Evolutionary conservation across 768 basidiomycete species (phyloP), one percentile per base, ranked within the genome.

Genomic region (Tricholoma sp.): DNA sequence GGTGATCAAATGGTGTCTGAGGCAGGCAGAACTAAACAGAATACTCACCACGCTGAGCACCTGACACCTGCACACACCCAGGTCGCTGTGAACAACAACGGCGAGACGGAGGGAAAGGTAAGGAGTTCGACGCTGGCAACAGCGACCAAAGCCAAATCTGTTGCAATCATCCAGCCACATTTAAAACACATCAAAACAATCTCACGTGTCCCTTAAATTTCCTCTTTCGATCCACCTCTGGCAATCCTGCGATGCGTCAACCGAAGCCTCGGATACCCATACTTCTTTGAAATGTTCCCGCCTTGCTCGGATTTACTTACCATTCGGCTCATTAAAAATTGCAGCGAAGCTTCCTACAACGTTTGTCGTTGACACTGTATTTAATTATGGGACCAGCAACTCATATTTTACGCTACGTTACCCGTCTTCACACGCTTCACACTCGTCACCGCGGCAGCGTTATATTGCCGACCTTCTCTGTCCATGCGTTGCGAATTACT

Each of bases 81-180:
- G 50, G 56, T 63, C 24, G 55, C 59, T 58, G 63, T 58, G 41
- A 61, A 39, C 56, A 18, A 49, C 27, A 9, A 58, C 59, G 55
- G 47, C 52, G 59, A 61, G 59, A 57, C 55, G 57, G 61, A 32
- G 11, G 60, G 60, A 60, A 37, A 59, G 12, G 54, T 46, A 50
- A 12, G 50, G 49, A 52, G 55, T 29, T 58, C 65, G 61, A 65
- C 63, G 69, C 64, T 69, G 69, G 66, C 68, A 68, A 67, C 69
- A 67, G 62, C 66, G 67, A 65, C 69, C 63, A 65, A 67, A 64
- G 58, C 59, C 64, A 69, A 71, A 69, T 70, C 67, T 66, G 69
- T 69, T 71, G 68, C 68, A 69, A 71, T 72, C 69, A 72, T 60
- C 57, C 63, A 68, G 68, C 71, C 68, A 71, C 68, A 69, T 66